Evolutionary conservation across 495 filamentous ascomycete species (phyloP).

Genomic region (Jackrogersella minutella): DNA sequence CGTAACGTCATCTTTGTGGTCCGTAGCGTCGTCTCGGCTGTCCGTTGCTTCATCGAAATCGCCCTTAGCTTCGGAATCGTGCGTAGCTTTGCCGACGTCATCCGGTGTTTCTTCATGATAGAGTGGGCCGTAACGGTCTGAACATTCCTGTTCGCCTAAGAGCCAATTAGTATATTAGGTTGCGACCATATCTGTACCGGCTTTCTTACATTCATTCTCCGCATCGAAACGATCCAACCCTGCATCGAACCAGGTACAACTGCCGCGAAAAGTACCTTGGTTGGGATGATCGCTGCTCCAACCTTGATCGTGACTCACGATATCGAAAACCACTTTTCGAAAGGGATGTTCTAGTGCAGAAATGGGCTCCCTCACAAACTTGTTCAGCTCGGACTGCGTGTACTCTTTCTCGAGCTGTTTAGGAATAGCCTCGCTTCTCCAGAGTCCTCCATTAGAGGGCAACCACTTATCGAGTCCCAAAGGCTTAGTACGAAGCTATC

Average conservation of each 20-base stretch:
- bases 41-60: constrained; percentile 1
- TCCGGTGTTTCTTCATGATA: no score
- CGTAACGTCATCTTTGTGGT: no score
- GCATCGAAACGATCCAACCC: constrained; percentile 59
- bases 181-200: not conserved
- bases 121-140: no score
- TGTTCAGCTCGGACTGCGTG: constrained; percentile 42
- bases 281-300: constrained; percentile 52
- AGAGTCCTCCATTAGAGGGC: constrained; percentile 25
- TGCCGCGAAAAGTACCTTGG: constrained; percentile 60
- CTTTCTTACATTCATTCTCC: constrained; percentile 28
- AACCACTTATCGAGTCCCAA: constrained; percentile 49
- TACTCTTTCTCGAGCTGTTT: constrained; percentile 44
- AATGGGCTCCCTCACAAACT: constrained; percentile 41
- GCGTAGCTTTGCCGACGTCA: no score
- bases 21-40: not conserved
- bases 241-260: constrained; percentile 77
- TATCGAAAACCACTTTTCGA: constrained; percentile 70
- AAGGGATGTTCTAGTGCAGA: constrained; percentile 52
- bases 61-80: no score
- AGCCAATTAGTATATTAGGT: constrained; percentile 10
- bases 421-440: constrained; percentile 21
- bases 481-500: constrained; percentile 54
- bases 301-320: constrained; percentile 73
- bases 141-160: constrained; percentile 13